Base-by-base conservation (phyloP, 2,329 filamentous ascomycete species). In the Niveomyces coronatus region DNA sequence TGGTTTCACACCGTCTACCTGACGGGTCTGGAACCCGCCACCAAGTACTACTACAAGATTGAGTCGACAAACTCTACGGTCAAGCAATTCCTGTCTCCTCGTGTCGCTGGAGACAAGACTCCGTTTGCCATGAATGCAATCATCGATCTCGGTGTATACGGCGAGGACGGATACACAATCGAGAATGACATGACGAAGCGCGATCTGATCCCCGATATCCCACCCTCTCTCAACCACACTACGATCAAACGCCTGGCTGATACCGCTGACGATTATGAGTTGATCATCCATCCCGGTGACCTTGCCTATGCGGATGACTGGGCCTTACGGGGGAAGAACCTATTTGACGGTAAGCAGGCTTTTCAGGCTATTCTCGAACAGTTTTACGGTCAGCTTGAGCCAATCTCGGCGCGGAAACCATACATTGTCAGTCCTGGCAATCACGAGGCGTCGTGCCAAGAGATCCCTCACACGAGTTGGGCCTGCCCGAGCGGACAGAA, bases 41-140 rank as follows among this genome's bases (percentile, higher is more conserved):
- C 71, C 1, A 73, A 63, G 0, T 78, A 78, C 53, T 77, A 72
- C 58, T 78, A 78, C 58, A 64, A 72, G 56, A 74, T 76, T 34
- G 60, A 58, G 8, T 74, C 71, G 3, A 67, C 61, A 19, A 77
- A 77, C 53, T 72, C 72, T 0, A 70, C 50, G 4, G 56, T 70
- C 8, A 62, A 66, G 23, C 62, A 68, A 27, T 77, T 78, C 53
- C 47, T 71, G 3, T 10, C 23, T 20, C 24, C 38, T 8, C 15
- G 44, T 1, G 42, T 55, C 3, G 59, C 72, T 0, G 74, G 74
- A 13, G 72, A 78, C 54, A 63, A 55, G 36, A 71, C 67, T 1
- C 59, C 72, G 0, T 79, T 76, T 50, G 60, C 71, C 7, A 62
- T 53, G 57, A 43, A 72, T 59, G 13, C 61, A 61, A 44, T 74